phyloP scores from a whole-genome alignment of 1,284 basidiomycete genomes.

The Ustilago curta region DNA sequence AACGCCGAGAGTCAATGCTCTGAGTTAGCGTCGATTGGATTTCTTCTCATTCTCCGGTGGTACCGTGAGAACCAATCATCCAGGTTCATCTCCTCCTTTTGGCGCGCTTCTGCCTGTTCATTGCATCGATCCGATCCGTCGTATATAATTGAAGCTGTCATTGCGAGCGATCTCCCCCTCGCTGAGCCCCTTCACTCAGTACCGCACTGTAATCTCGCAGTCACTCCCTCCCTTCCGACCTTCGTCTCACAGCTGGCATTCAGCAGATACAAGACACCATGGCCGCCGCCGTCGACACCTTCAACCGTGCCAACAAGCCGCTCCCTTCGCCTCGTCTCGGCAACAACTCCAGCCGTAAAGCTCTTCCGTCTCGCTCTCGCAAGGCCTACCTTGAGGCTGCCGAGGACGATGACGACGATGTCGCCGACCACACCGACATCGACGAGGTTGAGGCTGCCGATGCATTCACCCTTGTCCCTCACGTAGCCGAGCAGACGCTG shows the following conservation, averaged over 20 bases:
- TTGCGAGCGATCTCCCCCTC: background rate
- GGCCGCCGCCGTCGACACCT: conserved; percentile 29
- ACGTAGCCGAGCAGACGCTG: conserved; percentile 42
- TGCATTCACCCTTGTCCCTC: conserved; percentile 38
- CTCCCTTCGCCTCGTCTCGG: conserved; percentile 22
- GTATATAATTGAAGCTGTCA: conserved; percentile 9
- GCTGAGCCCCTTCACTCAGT: background rate
- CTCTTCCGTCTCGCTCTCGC: conserved; percentile 12
- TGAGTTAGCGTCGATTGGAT: background rate
- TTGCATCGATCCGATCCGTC: background rate
- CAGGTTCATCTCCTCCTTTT: background rate
- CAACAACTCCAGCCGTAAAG: conserved; percentile 12
- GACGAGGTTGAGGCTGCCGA: conserved; percentile 37
- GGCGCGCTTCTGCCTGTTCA: background rate
- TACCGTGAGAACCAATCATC: background rate
- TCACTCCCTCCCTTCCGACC: background rate
- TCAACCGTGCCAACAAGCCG: conserved; percentile 26
- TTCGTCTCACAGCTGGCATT: background rate
- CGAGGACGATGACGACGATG: conserved; percentile 18
- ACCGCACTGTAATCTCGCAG: background rate
- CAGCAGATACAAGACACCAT: conserved; percentile 7
- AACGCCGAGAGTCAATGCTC: background rate
- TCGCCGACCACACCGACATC: conserved; percentile 16
- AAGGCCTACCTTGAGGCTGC: conserved; percentile 15
- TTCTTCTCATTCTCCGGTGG: background rate